Evolutionary conservation across 768 basidiomycete genomes (phyloP).

Genomic region (Auriscalpium orientale): DNA sequence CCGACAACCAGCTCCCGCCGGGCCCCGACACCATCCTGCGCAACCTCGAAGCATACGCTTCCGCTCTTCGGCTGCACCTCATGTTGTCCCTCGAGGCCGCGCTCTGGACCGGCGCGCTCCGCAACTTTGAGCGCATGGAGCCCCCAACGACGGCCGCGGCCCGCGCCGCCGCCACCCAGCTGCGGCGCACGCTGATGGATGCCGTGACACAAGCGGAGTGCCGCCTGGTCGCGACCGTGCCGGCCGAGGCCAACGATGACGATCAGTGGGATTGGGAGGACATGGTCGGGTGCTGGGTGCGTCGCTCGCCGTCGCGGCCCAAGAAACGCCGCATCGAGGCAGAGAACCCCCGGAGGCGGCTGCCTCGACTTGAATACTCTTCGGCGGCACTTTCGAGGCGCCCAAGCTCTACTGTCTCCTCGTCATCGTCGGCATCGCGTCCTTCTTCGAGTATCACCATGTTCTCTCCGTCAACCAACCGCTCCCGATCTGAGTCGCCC

Average conservation of each 20-base stretch:
- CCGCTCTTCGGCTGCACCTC: neutral
- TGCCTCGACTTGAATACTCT: neutral
- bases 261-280: constrained; percentile 1
- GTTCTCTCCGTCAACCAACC: neutral
- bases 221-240: neutral
- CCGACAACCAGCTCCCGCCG: neutral
- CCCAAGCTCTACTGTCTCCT: neutral
- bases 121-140: neutral
- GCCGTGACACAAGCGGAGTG: neutral
- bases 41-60: neutral
- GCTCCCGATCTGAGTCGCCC: neutral
- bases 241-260: neutral
- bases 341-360: neutral
- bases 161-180: neutral
- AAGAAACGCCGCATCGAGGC: neutral
- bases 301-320: neutral
- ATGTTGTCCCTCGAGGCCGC: neutral
- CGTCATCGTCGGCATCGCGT: neutral
- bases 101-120: neutral
- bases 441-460: neutral
- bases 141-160: neutral
- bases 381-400: neutral
- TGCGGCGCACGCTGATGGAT: neutral
- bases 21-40: neutral
- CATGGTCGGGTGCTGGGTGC: constrained; percentile 1